Evolutionary conservation across 2,329 filamentous ascomycete genomes (phyloP).

Genomic region (Coleophoma eucalyptorum): DNA sequence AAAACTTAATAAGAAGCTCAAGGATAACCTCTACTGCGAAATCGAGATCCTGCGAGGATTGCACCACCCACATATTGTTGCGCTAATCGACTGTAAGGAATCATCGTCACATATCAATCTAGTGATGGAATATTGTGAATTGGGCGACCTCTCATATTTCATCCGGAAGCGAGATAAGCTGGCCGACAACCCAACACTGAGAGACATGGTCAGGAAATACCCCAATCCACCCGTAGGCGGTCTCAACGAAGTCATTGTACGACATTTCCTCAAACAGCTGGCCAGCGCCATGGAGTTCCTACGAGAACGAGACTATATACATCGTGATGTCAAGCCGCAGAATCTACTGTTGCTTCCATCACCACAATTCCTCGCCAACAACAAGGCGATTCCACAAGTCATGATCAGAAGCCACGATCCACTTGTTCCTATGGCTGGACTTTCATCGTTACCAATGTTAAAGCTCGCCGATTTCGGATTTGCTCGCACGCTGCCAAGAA

Average conservation of each 20-base stretch:
- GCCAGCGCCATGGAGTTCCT: constrained; percentile 89
- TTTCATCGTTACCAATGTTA: constrained; percentile 86
- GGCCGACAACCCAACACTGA: constrained; percentile 72
- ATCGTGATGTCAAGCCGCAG: constrained; percentile 96
- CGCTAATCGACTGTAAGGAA: constrained; percentile 91
- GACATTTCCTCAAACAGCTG: constrained; percentile 95
- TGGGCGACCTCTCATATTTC: constrained; percentile 91
- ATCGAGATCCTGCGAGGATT: constrained; percentile 93
- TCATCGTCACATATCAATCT: constrained; percentile 86
- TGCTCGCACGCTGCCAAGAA: constrained; percentile 83
- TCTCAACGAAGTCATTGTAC: constrained; percentile 93
- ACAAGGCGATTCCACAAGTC: constrained; percentile 62
- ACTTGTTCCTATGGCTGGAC: constrained; percentile 73
- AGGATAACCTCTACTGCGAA: constrained; percentile 92
- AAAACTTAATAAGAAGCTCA: constrained; percentile 92
- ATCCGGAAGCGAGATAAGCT: constrained; percentile 91
- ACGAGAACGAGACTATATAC: constrained; percentile 79
- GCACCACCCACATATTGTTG: constrained; percentile 94
- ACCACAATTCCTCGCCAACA: constrained; percentile 61
- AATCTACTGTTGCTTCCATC: constrained; percentile 90
- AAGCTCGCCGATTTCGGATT: constrained; percentile 99
- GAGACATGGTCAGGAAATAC: constrained; percentile 91
- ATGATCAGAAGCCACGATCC: constrained; percentile 76
- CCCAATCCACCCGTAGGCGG: constrained; percentile 78
- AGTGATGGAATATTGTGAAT: constrained; percentile 97